A percentile compares a stretch with the other conserved stretches of the same genome.
Conservation (phyloP, 2,329 filamentous ascomycete species). For the Calonectria henricotiae region DNA sequence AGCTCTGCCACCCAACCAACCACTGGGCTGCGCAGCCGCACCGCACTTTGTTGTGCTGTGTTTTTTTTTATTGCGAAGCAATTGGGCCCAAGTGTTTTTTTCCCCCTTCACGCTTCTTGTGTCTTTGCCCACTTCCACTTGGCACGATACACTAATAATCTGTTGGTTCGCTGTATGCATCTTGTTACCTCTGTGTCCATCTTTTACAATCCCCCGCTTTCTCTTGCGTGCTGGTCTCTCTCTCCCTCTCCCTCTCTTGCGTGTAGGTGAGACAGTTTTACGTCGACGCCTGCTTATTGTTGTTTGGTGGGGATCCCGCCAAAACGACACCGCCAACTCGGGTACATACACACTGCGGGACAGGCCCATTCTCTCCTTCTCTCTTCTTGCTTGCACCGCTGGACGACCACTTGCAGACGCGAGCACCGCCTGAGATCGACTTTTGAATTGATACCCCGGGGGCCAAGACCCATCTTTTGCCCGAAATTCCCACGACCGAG, state of each 20-base stretch:
- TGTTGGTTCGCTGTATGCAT: neutral
- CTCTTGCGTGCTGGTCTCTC: neutral
- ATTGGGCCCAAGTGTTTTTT: conserved; percentile 18
- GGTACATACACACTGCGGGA: conserved; percentile 19
- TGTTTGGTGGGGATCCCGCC: conserved; percentile 29
- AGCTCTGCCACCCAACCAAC: conserved; percentile 17
- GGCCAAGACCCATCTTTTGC: neutral
- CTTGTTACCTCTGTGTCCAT: neutral
- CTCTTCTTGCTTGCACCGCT: neutral
- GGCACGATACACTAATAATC: conserved; percentile 2
- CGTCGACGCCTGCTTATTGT: conserved; percentile 21
- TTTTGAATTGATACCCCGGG: neutral
- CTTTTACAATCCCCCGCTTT: neutral
- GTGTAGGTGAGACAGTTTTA: conserved; percentile 16
- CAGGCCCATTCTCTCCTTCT: conserved; percentile 11
- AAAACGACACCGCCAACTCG: conserved; percentile 32
- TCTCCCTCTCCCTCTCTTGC: neutral
- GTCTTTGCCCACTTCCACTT: conserved; percentile 3
- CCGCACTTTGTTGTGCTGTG: neutral
- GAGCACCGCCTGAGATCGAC: neutral
- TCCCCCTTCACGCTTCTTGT: neutral
- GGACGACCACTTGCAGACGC: conserved; percentile 5
- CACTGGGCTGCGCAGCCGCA: conserved; percentile 19
- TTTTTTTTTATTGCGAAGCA: conserved; percentile 25
- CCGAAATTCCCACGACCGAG: conserved; percentile 4